phyloP scores from a whole-genome alignment of 2,329 filamentous ascomycete genomes.

The Neurospora crassa region DNA sequence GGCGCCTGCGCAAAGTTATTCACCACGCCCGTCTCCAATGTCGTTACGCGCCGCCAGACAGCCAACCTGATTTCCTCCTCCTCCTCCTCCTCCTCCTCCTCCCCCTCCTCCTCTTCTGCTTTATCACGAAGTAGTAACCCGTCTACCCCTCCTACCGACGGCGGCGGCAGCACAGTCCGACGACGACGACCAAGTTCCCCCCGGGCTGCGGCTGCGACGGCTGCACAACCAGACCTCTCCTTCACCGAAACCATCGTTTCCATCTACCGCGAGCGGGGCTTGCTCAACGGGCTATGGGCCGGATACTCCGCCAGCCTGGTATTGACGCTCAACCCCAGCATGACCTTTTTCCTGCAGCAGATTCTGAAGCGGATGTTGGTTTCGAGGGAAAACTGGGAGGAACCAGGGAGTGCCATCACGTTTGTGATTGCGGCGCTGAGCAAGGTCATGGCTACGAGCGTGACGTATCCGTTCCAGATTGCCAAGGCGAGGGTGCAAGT shows the following conservation, averaged over 20 bases:
- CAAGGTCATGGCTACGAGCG: constrained; percentile 64
- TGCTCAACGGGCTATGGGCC: constrained; percentile 67
- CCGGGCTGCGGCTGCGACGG: neutral
- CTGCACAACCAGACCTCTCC: constrained; percentile 21
- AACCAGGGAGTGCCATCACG: constrained; percentile 21
- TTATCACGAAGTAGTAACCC: neutral
- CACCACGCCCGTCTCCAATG: constrained; percentile 72
- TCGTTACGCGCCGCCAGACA: constrained; percentile 75
- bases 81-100: too few relatives aligned
- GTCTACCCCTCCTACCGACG: neutral
- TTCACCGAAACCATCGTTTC: constrained; percentile 50
- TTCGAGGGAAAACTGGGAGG: constrained; percentile 29
- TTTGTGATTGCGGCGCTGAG: constrained; percentile 60
- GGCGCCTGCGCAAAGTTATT: constrained; percentile 66
- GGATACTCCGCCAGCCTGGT: constrained; percentile 76
- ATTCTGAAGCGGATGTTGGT: constrained; percentile 54
- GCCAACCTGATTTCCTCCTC: constrained; percentile 22
- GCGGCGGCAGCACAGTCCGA: neutral
- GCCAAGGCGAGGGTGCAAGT: constrained; percentile 75
- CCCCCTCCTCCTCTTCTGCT: neutral
- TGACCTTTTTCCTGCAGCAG: constrained; percentile 79
- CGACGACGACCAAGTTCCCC: neutral
- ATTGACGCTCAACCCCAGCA: constrained; percentile 73
- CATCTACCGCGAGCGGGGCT: constrained; percentile 60
- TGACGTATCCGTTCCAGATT: constrained; percentile 80